Percentiles rank a stretch among this genome's conserved stretches.
Evolutionary conservation across 148 eudicot species (phyloP).

Genomic region (Chenopodium formosanum): DNA sequence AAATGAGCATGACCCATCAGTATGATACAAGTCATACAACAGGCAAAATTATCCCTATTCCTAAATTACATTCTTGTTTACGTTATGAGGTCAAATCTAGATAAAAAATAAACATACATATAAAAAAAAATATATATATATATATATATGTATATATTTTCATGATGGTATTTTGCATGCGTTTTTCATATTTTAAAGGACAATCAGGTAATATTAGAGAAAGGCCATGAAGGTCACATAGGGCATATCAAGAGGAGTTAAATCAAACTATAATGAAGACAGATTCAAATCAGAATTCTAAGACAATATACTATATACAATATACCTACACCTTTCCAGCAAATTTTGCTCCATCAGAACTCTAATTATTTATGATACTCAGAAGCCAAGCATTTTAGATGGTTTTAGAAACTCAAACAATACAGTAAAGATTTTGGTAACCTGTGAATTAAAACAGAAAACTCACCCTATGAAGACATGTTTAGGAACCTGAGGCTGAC

Average conservation of each 20-base stretch:
- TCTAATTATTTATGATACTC: not conserved
- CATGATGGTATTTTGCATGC: not conserved
- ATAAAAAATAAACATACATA: too few relatives aligned
- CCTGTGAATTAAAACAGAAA: not conserved
- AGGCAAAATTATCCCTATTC: not conserved
- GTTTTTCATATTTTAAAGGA: too few relatives aligned
- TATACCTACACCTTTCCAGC: not conserved
- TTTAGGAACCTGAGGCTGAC: constrained; percentile 83
- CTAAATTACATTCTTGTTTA: not conserved
- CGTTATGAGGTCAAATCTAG: not conserved
- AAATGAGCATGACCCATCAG: not conserved
- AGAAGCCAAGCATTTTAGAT: not conserved
- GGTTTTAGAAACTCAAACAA: not conserved
- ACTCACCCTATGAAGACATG: constrained; percentile 45
- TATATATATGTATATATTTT: too few relatives aligned
- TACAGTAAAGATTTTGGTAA: not conserved
- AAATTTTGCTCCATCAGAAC: not conserved
- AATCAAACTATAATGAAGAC: not conserved
- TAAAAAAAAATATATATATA: too few relatives aligned
- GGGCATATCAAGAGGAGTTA: not conserved
- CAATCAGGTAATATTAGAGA: not conserved
- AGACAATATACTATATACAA: not conserved
- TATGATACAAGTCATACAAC: not conserved
- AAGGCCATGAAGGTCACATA: not conserved
- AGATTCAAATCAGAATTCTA: not conserved